Evolutionary conservation across 176 grass and related monocot genomes (phyloP).

Genomic region (Aegilops umbellulata): DNA sequence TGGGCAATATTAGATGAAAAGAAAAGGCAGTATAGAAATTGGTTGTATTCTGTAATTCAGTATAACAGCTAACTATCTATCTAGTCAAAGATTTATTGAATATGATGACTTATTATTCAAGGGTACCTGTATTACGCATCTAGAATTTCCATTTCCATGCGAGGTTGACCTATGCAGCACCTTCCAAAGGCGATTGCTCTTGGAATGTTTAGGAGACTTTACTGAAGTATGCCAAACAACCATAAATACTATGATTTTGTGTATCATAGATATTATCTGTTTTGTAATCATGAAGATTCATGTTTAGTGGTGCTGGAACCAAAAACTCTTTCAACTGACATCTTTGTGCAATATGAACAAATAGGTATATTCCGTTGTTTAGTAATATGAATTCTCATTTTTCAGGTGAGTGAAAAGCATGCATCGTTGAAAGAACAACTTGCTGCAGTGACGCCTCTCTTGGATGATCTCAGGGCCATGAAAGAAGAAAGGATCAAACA

Average conservation of each 20-base stretch:
- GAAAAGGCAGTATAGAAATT: conserved; percentile 3
- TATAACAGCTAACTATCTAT: not conserved
- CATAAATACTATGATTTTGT: conserved; percentile 5
- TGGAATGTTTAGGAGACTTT: not conserved
- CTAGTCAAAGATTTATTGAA: not conserved
- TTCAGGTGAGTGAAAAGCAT: conserved; percentile 62
- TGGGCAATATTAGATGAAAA: not conserved
- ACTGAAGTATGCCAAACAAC: not conserved
- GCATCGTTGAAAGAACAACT: conserved; percentile 77
- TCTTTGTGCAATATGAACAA: not conserved
- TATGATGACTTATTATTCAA: conserved; percentile 27
- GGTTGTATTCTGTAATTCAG: not conserved
- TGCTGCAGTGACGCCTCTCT: conserved; percentile 62
- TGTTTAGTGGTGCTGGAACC: not conserved
- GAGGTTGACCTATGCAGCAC: not conserved
- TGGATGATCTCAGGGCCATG: conserved; percentile 83
- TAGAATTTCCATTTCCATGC: not conserved
- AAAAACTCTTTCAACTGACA: conserved; percentile 6
- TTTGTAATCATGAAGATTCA: conserved; percentile 13
- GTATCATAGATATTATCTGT: not conserved
- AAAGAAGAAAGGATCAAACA: conserved; percentile 83
- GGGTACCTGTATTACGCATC: not conserved
- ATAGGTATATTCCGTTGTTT: not conserved
- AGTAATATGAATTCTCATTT: conserved; percentile 16
- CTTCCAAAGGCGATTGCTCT: not conserved